Evolutionary conservation across 177 flowering plant species (phyloP).

Genomic region (Telopea speciosissima): DNA sequence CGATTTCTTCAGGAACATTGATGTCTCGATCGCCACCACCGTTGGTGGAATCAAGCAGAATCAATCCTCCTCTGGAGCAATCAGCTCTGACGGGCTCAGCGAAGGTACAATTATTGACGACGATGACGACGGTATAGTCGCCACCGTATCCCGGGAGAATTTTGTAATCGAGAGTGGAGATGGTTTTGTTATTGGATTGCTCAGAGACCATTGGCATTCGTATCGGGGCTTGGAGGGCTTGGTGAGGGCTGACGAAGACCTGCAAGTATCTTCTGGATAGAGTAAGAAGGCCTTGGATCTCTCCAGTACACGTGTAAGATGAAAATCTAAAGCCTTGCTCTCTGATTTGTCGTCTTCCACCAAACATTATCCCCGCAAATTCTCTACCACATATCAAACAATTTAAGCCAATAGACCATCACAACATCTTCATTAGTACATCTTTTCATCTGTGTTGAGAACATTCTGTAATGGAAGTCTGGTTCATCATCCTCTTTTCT

Average conservation of each 20-base stretch:
- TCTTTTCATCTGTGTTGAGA: too few relatives aligned
- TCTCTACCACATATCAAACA: too few relatives aligned
- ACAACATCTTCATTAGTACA: too few relatives aligned
- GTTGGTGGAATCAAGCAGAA: conserved; percentile 47
- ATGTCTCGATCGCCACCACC: conserved; percentile 44
- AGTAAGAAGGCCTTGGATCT: too few relatives aligned
- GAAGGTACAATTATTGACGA: conserved; percentile 83
- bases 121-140: conserved; percentile 73
- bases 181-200: background rate
- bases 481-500: too few relatives aligned
- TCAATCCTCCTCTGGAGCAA: conserved; percentile 46
- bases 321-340: too few relatives aligned
- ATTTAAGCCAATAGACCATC: too few relatives aligned
- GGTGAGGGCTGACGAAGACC: conserved; percentile 58
- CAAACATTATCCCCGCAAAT: too few relatives aligned
- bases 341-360: too few relatives aligned
- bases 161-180: conserved; percentile 23
- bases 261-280: conserved; percentile 70
- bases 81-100: conserved; percentile 31
- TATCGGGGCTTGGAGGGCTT: conserved; percentile 58
- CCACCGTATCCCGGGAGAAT: conserved; percentile 84
- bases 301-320: too few relatives aligned
- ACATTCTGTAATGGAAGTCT: too few relatives aligned
- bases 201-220: background rate
- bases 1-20: too few relatives aligned